Percentiles rank a stretch among this genome's conserved stretches.
These are phyloP conservation scores for Fraxinus cuspidata DNA, from an alignment of 257 asterid genomes.

Conservation along the genomic window DNA sequence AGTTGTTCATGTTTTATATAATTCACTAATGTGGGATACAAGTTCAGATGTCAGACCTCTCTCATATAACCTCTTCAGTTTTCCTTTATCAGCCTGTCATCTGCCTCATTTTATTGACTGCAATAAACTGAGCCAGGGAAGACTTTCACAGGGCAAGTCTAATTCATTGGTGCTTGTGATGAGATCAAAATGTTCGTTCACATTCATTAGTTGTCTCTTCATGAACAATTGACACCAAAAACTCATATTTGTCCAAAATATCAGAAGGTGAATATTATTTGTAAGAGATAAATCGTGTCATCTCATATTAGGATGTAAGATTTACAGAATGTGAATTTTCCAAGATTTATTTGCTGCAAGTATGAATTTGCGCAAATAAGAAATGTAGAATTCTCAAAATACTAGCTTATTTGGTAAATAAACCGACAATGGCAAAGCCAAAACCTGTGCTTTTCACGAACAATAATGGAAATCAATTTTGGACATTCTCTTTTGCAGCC, in stretches of 20 bases:
- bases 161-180: neutral
- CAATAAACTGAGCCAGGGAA: neutral
- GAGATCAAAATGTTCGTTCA: neutral
- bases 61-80: neutral
- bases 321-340: neutral
- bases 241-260: neutral
- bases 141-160: neutral
- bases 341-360: neutral
- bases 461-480: neutral
- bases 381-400: too few relatives aligned
- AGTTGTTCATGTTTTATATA: neutral
- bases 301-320: neutral
- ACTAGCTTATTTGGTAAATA: constrained; percentile 10
- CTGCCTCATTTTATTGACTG: neutral
- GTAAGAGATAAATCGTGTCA: neutral
- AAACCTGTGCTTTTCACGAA: neutral
- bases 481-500: constrained; percentile 21
- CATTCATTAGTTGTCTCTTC: neutral
- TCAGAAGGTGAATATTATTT: neutral
- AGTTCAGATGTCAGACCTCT: neutral
- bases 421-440: neutral
- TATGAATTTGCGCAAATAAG: neutral
- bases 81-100: neutral
- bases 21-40: neutral
- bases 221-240: neutral